These are phyloP conservation scores for Glarea lozoyensis DNA, from an alignment of 495 filamentous ascomycete species.

Conservation along the genomic window DNA sequence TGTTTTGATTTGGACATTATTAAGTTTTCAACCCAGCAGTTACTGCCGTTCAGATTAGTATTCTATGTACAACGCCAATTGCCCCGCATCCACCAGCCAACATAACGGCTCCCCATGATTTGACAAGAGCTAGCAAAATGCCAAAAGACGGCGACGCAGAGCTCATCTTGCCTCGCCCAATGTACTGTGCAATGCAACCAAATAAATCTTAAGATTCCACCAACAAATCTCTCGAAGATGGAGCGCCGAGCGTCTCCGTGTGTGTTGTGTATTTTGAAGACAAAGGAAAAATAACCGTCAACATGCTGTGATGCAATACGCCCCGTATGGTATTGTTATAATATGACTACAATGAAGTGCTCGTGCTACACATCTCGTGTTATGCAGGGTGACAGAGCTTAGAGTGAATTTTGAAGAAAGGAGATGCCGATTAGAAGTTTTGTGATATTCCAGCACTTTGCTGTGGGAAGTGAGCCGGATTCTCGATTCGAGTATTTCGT, in stretches of 20 bases:
- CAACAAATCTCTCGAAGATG: neutral
- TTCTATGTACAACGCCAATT: too few relatives aligned
- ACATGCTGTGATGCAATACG: constrained; percentile 11
- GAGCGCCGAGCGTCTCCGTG: neutral
- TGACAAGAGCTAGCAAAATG: constrained; percentile 1
- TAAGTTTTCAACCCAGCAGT: too few relatives aligned
- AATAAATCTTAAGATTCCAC: too few relatives aligned
- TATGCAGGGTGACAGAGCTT: too few relatives aligned
- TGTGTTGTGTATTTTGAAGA: constrained; percentile 10
- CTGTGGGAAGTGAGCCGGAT: constrained; percentile 73
- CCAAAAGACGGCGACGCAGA: neutral
- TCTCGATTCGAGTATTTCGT: constrained; percentile 90
- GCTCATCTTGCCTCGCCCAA: constrained; percentile 13
- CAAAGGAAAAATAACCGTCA: constrained; percentile 12
- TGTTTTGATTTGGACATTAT: too few relatives aligned
- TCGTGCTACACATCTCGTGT: neutral
- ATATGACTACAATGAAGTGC: constrained; percentile 16
- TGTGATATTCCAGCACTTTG: constrained; percentile 96
- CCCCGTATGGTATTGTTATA: constrained; percentile 17
- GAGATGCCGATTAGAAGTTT: constrained; percentile 59
- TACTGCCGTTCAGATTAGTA: too few relatives aligned
- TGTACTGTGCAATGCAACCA: too few relatives aligned
- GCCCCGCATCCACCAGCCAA: too few relatives aligned
- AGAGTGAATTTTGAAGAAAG: constrained; percentile 2
- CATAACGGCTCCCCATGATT: too few relatives aligned